Percentiles rank a stretch among this genome's conserved stretches.
Evolutionary conservation across 805 yeast species (phyloP).

Genomic region (Metschnikowia lochheadii): DNA sequence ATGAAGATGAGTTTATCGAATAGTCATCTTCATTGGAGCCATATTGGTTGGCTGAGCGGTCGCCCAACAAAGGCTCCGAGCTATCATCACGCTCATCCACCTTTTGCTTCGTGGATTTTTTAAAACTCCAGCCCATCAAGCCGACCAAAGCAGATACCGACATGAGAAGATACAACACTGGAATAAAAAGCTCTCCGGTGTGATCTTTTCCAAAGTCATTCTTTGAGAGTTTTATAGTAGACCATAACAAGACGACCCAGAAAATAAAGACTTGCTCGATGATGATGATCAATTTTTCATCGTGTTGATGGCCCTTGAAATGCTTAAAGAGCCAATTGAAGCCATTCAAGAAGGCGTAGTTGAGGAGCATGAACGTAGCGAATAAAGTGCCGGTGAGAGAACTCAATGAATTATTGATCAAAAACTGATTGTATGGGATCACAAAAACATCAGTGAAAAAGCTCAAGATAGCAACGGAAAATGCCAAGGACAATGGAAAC

Average conservation of each 20-base stretch:
- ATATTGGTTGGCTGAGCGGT: constrained; percentile 12
- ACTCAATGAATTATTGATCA: constrained; percentile 38
- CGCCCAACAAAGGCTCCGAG: constrained; percentile 30
- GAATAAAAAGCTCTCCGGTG: constrained; percentile 49
- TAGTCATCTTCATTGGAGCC: constrained; percentile 14
- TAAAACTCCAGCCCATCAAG: constrained; percentile 43
- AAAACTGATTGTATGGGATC: constrained; percentile 24
- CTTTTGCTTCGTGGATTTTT: constrained; percentile 7
- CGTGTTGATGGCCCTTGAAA: constrained; percentile 36
- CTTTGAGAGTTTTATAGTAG: constrained; percentile 46
- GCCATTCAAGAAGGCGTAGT: constrained; percentile 52
- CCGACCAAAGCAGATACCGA: constrained; percentile 51
- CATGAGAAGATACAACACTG: constrained; percentile 44
- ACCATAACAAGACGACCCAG: constrained; percentile 52
- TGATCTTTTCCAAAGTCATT: constrained; percentile 42
- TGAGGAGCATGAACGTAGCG: constrained; percentile 47
- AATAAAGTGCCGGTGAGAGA: constrained; percentile 39
- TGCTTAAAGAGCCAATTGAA: constrained; percentile 31
- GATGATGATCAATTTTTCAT: constrained; percentile 53
- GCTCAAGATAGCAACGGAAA: constrained; percentile 38
- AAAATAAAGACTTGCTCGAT: constrained; percentile 50
- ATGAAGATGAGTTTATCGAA: constrained; percentile 21
- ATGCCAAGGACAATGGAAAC: constrained; percentile 45
- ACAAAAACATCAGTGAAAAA: constrained; percentile 20
- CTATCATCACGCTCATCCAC: constrained; percentile 19